phyloP scores from a whole-genome alignment of 306 rosid species.

The Malus fusca region DNA sequence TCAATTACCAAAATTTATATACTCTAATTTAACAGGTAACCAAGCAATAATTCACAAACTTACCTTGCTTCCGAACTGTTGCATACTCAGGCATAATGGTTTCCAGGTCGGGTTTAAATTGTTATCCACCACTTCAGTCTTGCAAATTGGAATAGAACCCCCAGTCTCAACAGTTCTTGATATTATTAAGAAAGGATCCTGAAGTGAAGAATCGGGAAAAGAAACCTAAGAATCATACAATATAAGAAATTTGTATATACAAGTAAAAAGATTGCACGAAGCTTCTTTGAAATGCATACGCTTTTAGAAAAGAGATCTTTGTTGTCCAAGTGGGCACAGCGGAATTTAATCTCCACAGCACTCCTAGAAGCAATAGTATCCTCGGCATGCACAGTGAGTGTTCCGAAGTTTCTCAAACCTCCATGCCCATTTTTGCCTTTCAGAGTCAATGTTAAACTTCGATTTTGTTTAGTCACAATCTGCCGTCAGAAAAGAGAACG shows the following conservation, averaged over 20 bases:
- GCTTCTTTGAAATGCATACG: slow-evolving; percentile 26
- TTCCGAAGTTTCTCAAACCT: slow-evolving; percentile 41
- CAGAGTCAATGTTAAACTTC: slow-evolving; percentile 45
- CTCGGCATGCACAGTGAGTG: slow-evolving; percentile 68
- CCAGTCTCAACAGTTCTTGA: slow-evolving; percentile 74
- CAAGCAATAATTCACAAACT: slow-evolving; percentile 14
- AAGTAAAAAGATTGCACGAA: background rate
- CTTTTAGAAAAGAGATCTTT: slow-evolving; percentile 71
- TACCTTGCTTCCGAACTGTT: slow-evolving; percentile 78
- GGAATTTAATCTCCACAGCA: slow-evolving; percentile 48
- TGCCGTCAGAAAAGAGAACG: slow-evolving; percentile 21
- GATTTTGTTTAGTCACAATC: slow-evolving; percentile 65
- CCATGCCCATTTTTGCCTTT: slow-evolving; percentile 24
- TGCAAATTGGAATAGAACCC: slow-evolving; percentile 73
- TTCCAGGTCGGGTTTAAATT: slow-evolving; percentile 80
- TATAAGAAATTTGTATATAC: background rate
- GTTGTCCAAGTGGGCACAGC: slow-evolving; percentile 70
- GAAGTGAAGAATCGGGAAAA: slow-evolving; percentile 11
- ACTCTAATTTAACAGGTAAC: background rate
- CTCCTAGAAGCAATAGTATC: slow-evolving; percentile 63
- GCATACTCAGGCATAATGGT: slow-evolving; percentile 47
- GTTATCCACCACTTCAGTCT: slow-evolving; percentile 71
- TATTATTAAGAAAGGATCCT: slow-evolving; percentile 84
- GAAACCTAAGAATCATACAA: background rate
- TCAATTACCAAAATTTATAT: slow-evolving; percentile 4